Evolutionary conservation across 2,329 filamentous ascomycete genomes (phyloP).

Genomic region (Nigrospora osmanthi): DNA sequence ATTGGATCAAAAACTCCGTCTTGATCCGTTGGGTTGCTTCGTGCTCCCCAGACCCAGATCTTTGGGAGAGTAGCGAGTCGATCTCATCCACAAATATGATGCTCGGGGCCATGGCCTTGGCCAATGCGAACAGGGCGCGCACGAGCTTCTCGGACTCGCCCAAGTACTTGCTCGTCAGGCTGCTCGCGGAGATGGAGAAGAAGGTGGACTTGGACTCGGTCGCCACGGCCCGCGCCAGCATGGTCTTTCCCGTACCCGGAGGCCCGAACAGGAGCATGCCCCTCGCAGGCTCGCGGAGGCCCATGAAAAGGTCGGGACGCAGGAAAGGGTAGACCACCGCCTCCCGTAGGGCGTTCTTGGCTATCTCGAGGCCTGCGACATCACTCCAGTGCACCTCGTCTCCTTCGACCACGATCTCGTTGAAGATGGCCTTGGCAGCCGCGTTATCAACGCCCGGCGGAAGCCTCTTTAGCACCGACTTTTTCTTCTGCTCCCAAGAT

Average conservation of each 20-base stretch:
- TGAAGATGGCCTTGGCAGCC: constrained; percentile 85
- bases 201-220: constrained; percentile 94
- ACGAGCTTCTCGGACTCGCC: constrained; percentile 97
- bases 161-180: constrained; percentile 89
- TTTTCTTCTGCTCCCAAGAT: constrained; percentile 55
- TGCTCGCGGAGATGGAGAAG: constrained; percentile 93
- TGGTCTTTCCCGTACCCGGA: constrained; percentile 97
- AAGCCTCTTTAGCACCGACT: constrained; percentile 64
- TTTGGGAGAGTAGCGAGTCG: constrained; percentile 80
- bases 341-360: constrained; percentile 88
- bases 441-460: constrained; percentile 74
- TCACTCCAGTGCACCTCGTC: constrained; percentile 95
- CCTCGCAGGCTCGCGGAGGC: constrained; percentile 82
- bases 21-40: constrained; percentile 92
- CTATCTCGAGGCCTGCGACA: constrained; percentile 81
- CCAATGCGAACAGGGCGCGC: constrained; percentile 81
- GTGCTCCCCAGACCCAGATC: constrained; percentile 78
- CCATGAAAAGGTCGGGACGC: constrained; percentile 91
- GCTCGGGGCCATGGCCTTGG: constrained; percentile 79
- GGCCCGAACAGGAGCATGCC: constrained; percentile 96
- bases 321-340: constrained; percentile 96
- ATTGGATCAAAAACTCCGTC: constrained; percentile 96
- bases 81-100: constrained; percentile 99
- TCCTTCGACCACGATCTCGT: constrained; percentile 89
- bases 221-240: constrained; percentile 89